Conservation (phyloP, 257 asterid species). For the Nyctanthes arbortristis region DNA sequence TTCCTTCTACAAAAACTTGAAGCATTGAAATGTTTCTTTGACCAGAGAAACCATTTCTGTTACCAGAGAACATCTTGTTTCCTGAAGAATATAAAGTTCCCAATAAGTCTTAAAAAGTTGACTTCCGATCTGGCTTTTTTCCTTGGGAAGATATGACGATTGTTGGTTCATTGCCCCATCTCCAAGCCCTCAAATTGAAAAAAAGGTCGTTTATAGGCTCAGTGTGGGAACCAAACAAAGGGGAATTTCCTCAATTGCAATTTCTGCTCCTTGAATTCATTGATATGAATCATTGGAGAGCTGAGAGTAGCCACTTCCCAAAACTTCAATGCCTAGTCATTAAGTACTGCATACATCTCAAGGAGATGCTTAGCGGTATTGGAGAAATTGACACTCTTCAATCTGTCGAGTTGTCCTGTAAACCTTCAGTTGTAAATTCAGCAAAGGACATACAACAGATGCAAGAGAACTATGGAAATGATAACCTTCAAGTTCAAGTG, state of each 20-base stretch:
- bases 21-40: background rate
- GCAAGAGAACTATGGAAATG: background rate
- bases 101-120: background rate
- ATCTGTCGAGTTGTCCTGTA: background rate
- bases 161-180: background rate
- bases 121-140: background rate
- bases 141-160: background rate
- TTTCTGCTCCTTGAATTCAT: background rate
- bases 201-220: accelerated
- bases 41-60: background rate
- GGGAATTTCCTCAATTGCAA: background rate
- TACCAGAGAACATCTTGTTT: background rate
- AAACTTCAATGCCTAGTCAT: background rate
- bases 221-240: background rate
- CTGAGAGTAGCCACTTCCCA: background rate
- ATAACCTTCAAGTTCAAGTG: background rate
- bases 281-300: background rate
- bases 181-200: background rate
- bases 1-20: background rate
- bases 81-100: no score
- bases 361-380: background rate
- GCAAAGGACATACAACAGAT: background rate
- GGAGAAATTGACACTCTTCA: background rate
- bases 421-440: background rate
- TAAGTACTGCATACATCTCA: no score